These are phyloP conservation scores for Pichia sp. DNA, from an alignment of 1,139 yeast species.

Conservation along the genomic window DNA sequence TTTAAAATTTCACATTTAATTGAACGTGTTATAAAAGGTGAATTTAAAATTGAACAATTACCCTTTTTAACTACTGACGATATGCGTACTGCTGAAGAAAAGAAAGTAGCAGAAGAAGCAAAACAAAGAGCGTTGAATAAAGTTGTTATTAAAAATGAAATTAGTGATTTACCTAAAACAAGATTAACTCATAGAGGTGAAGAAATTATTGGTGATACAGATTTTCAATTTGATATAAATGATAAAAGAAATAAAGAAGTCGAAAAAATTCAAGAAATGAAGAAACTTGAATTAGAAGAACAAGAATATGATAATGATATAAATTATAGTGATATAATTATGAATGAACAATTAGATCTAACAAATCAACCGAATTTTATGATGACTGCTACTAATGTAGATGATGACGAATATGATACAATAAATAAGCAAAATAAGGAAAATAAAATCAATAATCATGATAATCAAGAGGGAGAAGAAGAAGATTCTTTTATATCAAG, in stretches of 20 bases:
- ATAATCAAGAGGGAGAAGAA: too few species aligned
- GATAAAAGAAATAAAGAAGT: slow-evolving; percentile 41
- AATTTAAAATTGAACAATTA: slow-evolving; percentile 43
- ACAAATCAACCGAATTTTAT: too few species aligned
- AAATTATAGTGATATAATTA: slow-evolving; percentile 7
- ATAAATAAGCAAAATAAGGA: too few species aligned
- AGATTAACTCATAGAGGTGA: slow-evolving; percentile 85
- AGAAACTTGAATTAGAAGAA: slow-evolving; percentile 14
- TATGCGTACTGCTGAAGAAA: slow-evolving; percentile 65
- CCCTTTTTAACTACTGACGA: slow-evolving; percentile 59
- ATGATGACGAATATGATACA: too few species aligned
- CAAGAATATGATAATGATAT: slow-evolving; percentile 7
- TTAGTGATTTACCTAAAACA: slow-evolving; percentile 47
- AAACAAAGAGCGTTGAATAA: slow-evolving; percentile 60
- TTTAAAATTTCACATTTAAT: slow-evolving; percentile 45
- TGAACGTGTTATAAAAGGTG: slow-evolving; percentile 43
- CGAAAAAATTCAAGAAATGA: slow-evolving; percentile 25
- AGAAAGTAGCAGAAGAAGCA: slow-evolving; percentile 65
- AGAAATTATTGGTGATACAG: slow-evolving; percentile 56
- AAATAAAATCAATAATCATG: too few species aligned
- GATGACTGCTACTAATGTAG: too few species aligned
- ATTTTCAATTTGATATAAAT: slow-evolving; percentile 35
- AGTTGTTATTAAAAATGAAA: slow-evolving; percentile 48
- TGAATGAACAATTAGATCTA: too few species aligned
- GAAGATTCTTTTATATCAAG: neutral